Evolutionary conservation across 2,329 filamentous ascomycete species (phyloP).

Genomic region (Claviceps citrina): DNA sequence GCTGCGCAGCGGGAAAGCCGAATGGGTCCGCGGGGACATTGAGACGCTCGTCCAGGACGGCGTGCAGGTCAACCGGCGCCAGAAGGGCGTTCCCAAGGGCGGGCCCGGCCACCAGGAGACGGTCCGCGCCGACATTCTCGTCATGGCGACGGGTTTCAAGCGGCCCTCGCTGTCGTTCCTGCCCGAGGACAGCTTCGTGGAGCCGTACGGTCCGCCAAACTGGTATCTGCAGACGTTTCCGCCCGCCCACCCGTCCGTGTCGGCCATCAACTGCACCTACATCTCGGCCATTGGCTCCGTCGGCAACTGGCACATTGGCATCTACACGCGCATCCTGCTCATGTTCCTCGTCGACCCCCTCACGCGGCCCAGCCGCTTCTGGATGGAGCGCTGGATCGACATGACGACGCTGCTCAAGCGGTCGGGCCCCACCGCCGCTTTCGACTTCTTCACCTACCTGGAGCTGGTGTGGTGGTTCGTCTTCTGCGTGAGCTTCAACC

Average conservation of each 20-base stretch:
- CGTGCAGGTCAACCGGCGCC: constrained; percentile 55
- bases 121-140: constrained; percentile 58
- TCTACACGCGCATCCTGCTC: constrained; percentile 71
- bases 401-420: constrained; percentile 61
- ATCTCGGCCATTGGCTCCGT: constrained; percentile 67
- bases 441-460: constrained; percentile 81
- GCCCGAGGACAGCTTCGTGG: constrained; percentile 54
- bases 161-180: constrained; percentile 60
- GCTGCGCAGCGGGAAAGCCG: constrained; percentile 53
- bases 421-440: constrained; percentile 55
- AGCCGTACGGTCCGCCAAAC: constrained; percentile 63
- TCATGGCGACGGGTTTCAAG: constrained; percentile 73
- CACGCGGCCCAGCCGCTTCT: constrained; percentile 51
- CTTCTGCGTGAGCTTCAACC: constrained; percentile 65
- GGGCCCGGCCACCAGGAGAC: constrained; percentile 53
- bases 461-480: constrained; percentile 77
- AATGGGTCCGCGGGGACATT: constrained; percentile 74
- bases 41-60: constrained; percentile 46
- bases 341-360: constrained; percentile 76
- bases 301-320: constrained; percentile 79
- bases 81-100: constrained; percentile 57
- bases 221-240: constrained; percentile 87
- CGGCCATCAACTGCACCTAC: constrained; percentile 72
- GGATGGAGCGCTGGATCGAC: constrained; percentile 80
- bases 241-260: constrained; percentile 55